Conservation (phyloP, 2,329 filamentous ascomycete genomes). For the Arthroderma uncinatum region DNA sequence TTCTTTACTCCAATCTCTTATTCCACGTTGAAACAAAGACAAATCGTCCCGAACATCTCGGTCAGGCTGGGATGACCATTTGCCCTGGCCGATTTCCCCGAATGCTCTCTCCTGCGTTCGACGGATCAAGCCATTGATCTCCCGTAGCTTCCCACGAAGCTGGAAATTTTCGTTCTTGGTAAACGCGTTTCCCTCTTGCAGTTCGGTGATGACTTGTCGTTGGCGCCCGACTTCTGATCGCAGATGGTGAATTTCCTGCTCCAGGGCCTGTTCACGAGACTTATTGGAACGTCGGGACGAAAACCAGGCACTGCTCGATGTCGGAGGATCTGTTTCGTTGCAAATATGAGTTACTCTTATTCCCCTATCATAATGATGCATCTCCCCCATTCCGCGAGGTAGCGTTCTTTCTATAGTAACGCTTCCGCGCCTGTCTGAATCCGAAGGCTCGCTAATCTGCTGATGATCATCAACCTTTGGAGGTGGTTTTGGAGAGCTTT, state of each 20-base stretch:
- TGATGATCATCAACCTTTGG: neutral
- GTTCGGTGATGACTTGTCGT: neutral
- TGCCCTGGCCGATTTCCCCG: conserved; percentile 4
- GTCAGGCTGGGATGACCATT: conserved; percentile 9
- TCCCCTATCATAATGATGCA: neutral
- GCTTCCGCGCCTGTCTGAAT: neutral
- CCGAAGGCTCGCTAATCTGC: neutral
- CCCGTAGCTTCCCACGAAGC: conserved; percentile 1
- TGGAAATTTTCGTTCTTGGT: conserved; percentile 6
- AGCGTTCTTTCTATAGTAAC: neutral
- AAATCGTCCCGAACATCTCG: conserved; percentile 5
- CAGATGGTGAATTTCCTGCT: neutral
- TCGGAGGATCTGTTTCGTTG: neutral
- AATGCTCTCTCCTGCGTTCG: conserved; percentile 9
- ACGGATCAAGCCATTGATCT: conserved; percentile 7
- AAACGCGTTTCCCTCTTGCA: neutral
- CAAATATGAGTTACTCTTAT: neutral
- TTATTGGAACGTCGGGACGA: neutral
- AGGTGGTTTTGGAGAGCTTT: neutral
- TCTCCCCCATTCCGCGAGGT: neutral
- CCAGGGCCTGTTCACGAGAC: conserved; percentile 1
- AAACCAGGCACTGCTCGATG: neutral
- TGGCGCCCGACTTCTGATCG: neutral
- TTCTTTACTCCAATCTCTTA: conserved; percentile 8
- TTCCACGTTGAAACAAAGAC: conserved; percentile 4